Evolutionary conservation across 1,139 yeast species (phyloP).

Genomic region (Blastobotrys niveus): DNA sequence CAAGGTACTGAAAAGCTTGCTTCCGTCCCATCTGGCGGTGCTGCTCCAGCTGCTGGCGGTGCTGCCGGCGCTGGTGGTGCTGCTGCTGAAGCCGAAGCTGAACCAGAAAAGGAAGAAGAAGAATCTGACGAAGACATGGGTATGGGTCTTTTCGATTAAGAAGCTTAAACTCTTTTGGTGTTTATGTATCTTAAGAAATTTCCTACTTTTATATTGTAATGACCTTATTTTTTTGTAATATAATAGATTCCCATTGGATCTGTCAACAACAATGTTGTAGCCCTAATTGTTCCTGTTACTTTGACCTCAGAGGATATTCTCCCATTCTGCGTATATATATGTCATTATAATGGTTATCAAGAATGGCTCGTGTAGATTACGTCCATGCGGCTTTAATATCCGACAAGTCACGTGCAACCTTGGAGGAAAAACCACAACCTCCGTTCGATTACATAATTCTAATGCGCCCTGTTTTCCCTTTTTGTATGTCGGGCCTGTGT

Average conservation of each 20-base stretch:
- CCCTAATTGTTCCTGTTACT: no score
- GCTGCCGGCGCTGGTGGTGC: slow-evolving; percentile 64
- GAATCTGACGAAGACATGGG: slow-evolving; percentile 68
- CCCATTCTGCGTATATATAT: neutral
- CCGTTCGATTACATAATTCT: no score
- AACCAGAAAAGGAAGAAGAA: slow-evolving; percentile 56
- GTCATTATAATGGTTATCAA: neutral
- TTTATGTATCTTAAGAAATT: slow-evolving; percentile 1
- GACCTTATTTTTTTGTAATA: neutral
- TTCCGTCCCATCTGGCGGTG: slow-evolving; percentile 96
- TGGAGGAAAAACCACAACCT: no score
- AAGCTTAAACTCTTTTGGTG: slow-evolving; percentile 7
- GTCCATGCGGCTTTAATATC: neutral
- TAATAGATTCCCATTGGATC: no score
- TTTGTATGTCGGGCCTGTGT: no score
- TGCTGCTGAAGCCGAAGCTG: slow-evolving; percentile 70
- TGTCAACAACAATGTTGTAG: no score
- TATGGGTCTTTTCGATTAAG: slow-evolving; percentile 41
- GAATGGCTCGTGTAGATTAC: neutral
- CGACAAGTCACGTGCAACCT: no score
- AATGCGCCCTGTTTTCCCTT: no score
- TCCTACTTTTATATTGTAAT: slow-evolving; percentile 7
- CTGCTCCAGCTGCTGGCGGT: slow-evolving; percentile 71
- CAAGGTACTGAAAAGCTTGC: slow-evolving; percentile 95
- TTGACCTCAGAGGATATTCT: neutral